Evolutionary conservation across 176 grass and related monocot genomes (phyloP), one percentile per base, ranked within the genome.

Genomic region (Avena atlantica): DNA sequence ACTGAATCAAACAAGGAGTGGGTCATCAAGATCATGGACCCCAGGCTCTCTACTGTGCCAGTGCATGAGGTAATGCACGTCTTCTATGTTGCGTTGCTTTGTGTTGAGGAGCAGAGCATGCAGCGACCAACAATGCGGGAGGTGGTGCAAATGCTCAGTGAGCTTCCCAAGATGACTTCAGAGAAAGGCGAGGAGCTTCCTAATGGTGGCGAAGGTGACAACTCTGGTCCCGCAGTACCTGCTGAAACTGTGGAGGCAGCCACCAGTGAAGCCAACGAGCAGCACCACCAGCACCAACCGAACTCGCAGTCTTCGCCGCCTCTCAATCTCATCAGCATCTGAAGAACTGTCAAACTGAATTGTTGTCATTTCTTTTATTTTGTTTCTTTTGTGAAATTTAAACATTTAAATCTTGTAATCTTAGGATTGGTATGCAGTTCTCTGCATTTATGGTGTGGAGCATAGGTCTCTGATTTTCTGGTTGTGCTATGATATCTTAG

Each of bases 61-160:
- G n/a, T 95, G 65, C 74, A 94, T 9, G 93, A 98, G 86, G 93
- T 89, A 8, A 88, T 86, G 92, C 93, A 98, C 9, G 96, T 96
- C 52, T 98, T 98, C 87, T 96, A 96, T 31, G 90, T 98, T 6
- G 90, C 93, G 0, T 88, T 98, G 82, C 84, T 98, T 24, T 98
- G 96, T 40, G 93, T 98, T 1, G 96, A 98, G 89, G 96, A 98
- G 84, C 96, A 95, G 85, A 98, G 96, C 47, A 85, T 95, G 68
- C 93, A 98, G 81, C 84, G 96, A 47, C 96, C 96, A 7, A 98
- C 93, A 4, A 98, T 96, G 96, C 76, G 96, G 50, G 96, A 98
- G 74, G 96, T 98, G 71, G 93, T 98, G 59, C 96, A 98, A 80
- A 98, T 98, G 71, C 85, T 98, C 15, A 85, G 85, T 47, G 96